Evolutionary conservation across 257 asterid genomes (phyloP).

Genomic region (Primulina huaijiensis): DNA sequence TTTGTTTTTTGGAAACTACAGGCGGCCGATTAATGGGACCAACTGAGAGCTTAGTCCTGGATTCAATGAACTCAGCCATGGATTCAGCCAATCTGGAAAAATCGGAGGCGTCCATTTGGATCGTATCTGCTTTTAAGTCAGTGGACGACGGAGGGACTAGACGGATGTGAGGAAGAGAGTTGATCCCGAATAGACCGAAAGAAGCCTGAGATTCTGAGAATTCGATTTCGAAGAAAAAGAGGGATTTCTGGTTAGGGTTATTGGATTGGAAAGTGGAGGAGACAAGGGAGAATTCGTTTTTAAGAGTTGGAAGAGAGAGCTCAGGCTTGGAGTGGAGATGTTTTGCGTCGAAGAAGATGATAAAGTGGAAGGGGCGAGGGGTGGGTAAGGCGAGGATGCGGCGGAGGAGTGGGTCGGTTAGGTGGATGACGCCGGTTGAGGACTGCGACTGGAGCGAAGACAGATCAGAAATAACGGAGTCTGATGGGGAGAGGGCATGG

Average conservation of each 20-base stretch:
- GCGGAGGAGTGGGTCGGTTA: constrained; percentile 51
- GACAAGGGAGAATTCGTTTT: constrained; percentile 56
- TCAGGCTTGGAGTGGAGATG: constrained; percentile 69
- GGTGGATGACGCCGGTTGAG: constrained; percentile 58
- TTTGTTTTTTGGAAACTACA: constrained; percentile 51
- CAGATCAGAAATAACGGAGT: constrained; percentile 43
- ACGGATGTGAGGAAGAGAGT: constrained; percentile 78
- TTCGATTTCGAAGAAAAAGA: constrained; percentile 72
- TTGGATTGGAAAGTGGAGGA: constrained; percentile 61
- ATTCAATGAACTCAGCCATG: constrained; percentile 75
- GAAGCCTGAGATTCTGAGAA: constrained; percentile 68
- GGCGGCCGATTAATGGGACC: constrained; percentile 75
- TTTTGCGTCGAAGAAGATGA: constrained; percentile 76
- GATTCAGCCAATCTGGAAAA: constrained; percentile 68
- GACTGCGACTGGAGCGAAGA: constrained; percentile 52
- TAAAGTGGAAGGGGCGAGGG: constrained; percentile 68
- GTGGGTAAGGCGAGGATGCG: constrained; percentile 55
- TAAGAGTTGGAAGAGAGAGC: constrained; percentile 54
- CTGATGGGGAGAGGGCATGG: constrained; percentile 31
- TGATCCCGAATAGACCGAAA: constrained; percentile 56
- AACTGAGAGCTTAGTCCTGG: constrained; percentile 38
- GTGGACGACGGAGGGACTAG: constrained; percentile 56
- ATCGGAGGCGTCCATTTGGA: constrained; percentile 74
- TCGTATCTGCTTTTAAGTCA: constrained; percentile 49
- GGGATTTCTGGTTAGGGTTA: constrained; percentile 39